Conservation (phyloP, 495 filamentous ascomycete species). For the Lophiotrema nucula region DNA sequence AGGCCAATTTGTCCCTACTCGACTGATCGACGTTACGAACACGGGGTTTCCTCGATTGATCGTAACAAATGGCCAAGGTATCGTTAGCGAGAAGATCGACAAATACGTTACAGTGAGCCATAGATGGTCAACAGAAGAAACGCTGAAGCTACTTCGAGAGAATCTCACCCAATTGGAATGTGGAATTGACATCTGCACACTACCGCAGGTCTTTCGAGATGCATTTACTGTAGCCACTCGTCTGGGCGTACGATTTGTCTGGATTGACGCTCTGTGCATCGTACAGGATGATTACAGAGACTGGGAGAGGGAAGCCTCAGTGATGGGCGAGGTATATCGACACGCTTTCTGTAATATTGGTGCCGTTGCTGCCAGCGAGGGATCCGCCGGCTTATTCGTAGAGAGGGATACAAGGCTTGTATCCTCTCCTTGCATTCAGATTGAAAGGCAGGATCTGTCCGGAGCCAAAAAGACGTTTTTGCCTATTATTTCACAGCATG, state of each 20-base stretch:
- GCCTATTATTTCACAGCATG: too few species aligned
- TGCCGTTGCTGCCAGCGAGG: slow-evolving; percentile 15
- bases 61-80: neutral
- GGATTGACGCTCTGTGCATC: slow-evolving; percentile 51
- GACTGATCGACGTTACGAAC: neutral
- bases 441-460: too few species aligned
- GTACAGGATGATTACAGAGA: slow-evolving; percentile 45
- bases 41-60: neutral
- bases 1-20: neutral
- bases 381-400: neutral
- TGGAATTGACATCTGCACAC: neutral
- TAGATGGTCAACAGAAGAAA: neutral
- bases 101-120: slow-evolving; percentile 5
- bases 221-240: slow-evolving; percentile 36
- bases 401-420: neutral
- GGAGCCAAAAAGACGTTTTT: too few species aligned
- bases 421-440: neutral
- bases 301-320: slow-evolving; percentile 43
- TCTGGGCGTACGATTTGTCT: slow-evolving; percentile 44
- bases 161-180: neutral
- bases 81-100: neutral
- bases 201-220: slow-evolving; percentile 35
- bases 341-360: slow-evolving; percentile 42
- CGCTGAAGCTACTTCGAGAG: slow-evolving; percentile 1
- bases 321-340: slow-evolving; percentile 46